Evolutionary conservation across 192 early-diverging fungal species (phyloP).

Genomic region (Backusella tuberculispora): DNA sequence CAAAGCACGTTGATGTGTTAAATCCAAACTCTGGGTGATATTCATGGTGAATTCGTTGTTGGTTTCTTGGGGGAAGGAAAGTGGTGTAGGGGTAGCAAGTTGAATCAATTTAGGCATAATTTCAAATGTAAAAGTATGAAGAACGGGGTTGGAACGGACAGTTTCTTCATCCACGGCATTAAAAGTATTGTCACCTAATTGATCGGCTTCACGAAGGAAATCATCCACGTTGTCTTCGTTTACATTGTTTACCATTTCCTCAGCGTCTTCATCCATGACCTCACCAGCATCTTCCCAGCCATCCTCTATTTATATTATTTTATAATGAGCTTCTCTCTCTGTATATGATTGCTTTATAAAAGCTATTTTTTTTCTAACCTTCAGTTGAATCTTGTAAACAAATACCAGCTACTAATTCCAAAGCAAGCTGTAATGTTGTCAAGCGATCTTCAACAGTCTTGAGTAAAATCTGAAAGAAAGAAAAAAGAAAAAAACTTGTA

Average conservation of each 20-base stretch:
- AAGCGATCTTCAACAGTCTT: constrained; percentile 57
- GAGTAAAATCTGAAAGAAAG: constrained; percentile 38
- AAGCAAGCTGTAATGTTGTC: constrained; percentile 65
- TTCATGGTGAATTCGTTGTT: constrained; percentile 30
- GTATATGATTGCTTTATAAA: neutral
- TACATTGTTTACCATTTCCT: constrained; percentile 49
- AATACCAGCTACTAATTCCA: constrained; percentile 87
- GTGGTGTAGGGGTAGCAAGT: constrained; percentile 50
- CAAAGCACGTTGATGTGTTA: constrained; percentile 67
- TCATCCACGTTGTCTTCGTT: constrained; percentile 24
- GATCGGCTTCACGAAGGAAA: constrained; percentile 39
- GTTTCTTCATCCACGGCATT: constrained; percentile 35
- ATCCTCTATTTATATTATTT: constrained; percentile 37
- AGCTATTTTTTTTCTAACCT: constrained; percentile 22
- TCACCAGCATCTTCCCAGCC: constrained; percentile 48
- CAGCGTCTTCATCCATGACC: constrained; percentile 50
- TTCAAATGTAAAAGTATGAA: constrained; percentile 50
- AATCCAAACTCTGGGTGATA: constrained; percentile 56
- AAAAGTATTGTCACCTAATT: constrained; percentile 42
- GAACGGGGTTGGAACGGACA: constrained; percentile 43
- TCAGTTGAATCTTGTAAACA: constrained; percentile 67
- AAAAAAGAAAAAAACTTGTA: neutral
- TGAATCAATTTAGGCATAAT: constrained; percentile 54
- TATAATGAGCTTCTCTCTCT: neutral
- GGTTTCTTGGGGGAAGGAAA: constrained; percentile 52